phyloP scores from a whole-genome alignment of 495 filamentous ascomycete species.

The Wilcoxina mikolae region DNA sequence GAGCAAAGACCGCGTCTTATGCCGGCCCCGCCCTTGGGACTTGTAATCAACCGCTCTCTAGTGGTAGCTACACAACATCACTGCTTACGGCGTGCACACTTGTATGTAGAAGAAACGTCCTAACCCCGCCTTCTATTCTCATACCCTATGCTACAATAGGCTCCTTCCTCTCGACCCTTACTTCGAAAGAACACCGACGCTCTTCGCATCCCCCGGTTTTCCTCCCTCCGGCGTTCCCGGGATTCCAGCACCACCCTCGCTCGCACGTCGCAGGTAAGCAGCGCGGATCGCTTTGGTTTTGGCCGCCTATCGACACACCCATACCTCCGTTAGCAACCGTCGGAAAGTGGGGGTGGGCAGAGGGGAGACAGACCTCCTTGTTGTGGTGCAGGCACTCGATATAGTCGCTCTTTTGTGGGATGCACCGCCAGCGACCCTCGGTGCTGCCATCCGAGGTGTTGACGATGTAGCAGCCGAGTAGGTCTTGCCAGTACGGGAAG shows the following conservation, averaged over 20 bases:
- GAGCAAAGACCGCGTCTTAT: no score
- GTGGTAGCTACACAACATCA: no score
- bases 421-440: slow-evolving; percentile 76
- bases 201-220: slow-evolving; percentile 30
- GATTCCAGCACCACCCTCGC: slow-evolving; percentile 60
- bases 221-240: slow-evolving; percentile 36
- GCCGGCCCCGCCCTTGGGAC: no score
- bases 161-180: no score
- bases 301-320: slow-evolving; percentile 42
- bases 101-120: no score
- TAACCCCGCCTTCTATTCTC: no score
- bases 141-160: no score
- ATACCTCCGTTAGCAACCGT: no score
- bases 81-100: no score
- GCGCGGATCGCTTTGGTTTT: slow-evolving; percentile 65
- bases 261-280: slow-evolving; percentile 72
- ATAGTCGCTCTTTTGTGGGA: slow-evolving; percentile 84
- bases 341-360: background rate
- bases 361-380: slow-evolving; percentile 61
- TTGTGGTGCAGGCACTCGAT: slow-evolving; percentile 96
- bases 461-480: slow-evolving; percentile 77
- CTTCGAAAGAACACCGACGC: slow-evolving; percentile 31
- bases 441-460: slow-evolving; percentile 56
- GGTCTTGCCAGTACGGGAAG: slow-evolving; percentile 97
- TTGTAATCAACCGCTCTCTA: no score